phyloP scores from a whole-genome alignment of 2,329 filamentous ascomycete genomes.

The Ramularia endophylla region DNA sequence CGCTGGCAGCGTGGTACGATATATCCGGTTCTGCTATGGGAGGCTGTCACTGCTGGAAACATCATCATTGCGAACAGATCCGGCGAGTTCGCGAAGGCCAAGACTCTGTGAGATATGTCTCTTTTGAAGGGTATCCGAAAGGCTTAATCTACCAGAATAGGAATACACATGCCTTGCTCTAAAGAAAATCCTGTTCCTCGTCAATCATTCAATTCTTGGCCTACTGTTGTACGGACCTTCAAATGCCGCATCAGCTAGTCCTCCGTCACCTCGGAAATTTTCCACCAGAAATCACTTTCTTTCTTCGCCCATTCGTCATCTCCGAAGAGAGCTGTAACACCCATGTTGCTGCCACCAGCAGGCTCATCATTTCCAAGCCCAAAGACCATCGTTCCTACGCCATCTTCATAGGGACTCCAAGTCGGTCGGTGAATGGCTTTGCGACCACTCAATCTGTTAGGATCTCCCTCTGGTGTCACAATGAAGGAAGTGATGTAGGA shows the following conservation, averaged over 20 bases:
- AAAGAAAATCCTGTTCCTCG: too few relatives aligned
- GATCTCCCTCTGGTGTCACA: constrained; percentile 23
- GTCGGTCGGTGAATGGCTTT: constrained; percentile 17
- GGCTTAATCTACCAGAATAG: too few relatives aligned
- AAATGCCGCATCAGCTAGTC: constrained; percentile 9
- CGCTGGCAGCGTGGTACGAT: constrained; percentile 17
- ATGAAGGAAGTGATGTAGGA: constrained; percentile 31
- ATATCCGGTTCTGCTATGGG: constrained; percentile 15
- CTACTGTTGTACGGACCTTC: too few relatives aligned
- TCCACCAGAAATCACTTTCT: constrained; percentile 59
- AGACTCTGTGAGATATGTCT: too few relatives aligned
- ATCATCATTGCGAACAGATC: too few relatives aligned
- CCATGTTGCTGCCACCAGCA: constrained; percentile 34
- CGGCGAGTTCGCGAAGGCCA: too few relatives aligned
- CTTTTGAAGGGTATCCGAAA: too few relatives aligned
- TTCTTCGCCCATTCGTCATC: constrained; percentile 42
- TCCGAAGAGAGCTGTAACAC: constrained; percentile 40
- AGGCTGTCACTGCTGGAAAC: constrained; percentile 7
- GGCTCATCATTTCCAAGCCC: constrained; percentile 55
- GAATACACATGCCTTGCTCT: too few relatives aligned
- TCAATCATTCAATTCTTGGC: too few relatives aligned
- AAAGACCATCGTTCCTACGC: constrained; percentile 45
- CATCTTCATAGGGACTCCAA: constrained; percentile 22
- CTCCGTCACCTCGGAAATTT: constrained; percentile 37
- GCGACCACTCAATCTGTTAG: constrained; percentile 23